phyloP scores from a whole-genome alignment of 2,329 filamentous ascomycete species.

The Lasiodiplodia theobromae region DNA sequence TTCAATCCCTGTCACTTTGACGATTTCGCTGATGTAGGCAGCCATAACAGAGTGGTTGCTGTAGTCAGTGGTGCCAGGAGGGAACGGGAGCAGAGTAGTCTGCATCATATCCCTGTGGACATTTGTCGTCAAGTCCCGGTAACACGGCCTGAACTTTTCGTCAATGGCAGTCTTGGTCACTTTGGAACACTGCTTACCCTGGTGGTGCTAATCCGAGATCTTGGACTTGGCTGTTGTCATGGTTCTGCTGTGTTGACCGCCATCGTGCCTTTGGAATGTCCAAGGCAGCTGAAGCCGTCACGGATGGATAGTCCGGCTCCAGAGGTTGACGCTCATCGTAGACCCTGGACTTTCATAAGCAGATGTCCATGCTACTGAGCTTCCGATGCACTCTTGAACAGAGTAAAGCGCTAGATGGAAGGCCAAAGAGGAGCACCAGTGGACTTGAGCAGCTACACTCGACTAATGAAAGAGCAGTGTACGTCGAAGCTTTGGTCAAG shows the following conservation, averaged over 20 bases:
- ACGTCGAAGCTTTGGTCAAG: background rate
- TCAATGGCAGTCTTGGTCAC: background rate
- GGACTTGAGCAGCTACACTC: background rate
- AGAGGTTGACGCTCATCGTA: constrained; percentile 58
- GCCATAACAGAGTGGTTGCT: constrained; percentile 64
- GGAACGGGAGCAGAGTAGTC: constrained; percentile 62
- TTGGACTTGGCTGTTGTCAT: constrained; percentile 21
- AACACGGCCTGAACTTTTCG: constrained; percentile 54
- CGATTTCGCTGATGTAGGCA: constrained; percentile 68
- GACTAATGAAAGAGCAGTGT: background rate
- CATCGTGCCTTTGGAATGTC: constrained; percentile 24
- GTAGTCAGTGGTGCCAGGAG: constrained; percentile 65
- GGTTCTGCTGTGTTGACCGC: constrained; percentile 11
- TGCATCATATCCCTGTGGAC: constrained; percentile 60
- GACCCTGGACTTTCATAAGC: constrained; percentile 46
- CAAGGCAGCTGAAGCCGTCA: constrained; percentile 18
- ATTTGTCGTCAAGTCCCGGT: constrained; percentile 61
- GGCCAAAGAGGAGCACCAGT: background rate
- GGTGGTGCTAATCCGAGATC: constrained; percentile 33
- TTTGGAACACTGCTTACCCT: constrained; percentile 8
- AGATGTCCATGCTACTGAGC: background rate
- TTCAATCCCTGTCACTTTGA: constrained; percentile 58
- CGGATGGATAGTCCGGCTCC: constrained; percentile 57
- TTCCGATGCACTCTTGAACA: background rate
- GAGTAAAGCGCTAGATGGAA: background rate